Evolutionary conservation across 192 early-diverging fungal genomes (phyloP).

Genomic region (Gigaspora rosea): DNA sequence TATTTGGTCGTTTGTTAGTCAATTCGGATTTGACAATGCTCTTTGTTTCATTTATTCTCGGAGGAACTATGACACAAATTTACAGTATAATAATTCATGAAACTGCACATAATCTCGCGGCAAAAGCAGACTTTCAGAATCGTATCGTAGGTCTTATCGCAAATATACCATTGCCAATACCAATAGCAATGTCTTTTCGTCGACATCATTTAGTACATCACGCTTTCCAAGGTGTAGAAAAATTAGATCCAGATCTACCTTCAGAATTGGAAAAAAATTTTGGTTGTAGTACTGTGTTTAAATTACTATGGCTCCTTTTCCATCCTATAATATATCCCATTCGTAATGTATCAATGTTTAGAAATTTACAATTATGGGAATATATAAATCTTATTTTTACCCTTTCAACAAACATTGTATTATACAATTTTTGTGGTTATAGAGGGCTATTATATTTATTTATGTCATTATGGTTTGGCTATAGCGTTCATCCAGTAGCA

Average conservation of each 20-base stretch:
- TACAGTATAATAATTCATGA: slow-evolving; percentile 92
- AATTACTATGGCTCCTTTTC: slow-evolving; percentile 79
- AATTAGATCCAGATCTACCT: slow-evolving; percentile 92
- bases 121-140: slow-evolving; percentile 72
- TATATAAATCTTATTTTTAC: slow-evolving; percentile 76
- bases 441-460: slow-evolving; percentile 71
- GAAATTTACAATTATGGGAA: slow-evolving; percentile 68
- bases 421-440: slow-evolving; percentile 59
- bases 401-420: slow-evolving; percentile 52
- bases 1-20: slow-evolving; percentile 66
- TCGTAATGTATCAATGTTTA: slow-evolving; percentile 34
- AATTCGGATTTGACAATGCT: slow-evolving; percentile 68
- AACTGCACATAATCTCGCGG: slow-evolving; percentile 84
- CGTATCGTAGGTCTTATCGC: slow-evolving; percentile 78
- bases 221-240: slow-evolving; percentile 91
- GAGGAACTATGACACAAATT: slow-evolving; percentile 79
- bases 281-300: slow-evolving; percentile 64
- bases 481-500: slow-evolving; percentile 87
- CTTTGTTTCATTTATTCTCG: slow-evolving; percentile 70
- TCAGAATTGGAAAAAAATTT: slow-evolving; percentile 82
- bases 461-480: slow-evolving; percentile 77
- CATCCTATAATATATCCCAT: slow-evolving; percentile 88
- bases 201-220: slow-evolving; percentile 95
- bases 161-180: slow-evolving; percentile 85
- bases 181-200: slow-evolving; percentile 78